Conservation (phyloP, 2,329 filamentous ascomycete species). For the Aspergillus fructus region DNA sequence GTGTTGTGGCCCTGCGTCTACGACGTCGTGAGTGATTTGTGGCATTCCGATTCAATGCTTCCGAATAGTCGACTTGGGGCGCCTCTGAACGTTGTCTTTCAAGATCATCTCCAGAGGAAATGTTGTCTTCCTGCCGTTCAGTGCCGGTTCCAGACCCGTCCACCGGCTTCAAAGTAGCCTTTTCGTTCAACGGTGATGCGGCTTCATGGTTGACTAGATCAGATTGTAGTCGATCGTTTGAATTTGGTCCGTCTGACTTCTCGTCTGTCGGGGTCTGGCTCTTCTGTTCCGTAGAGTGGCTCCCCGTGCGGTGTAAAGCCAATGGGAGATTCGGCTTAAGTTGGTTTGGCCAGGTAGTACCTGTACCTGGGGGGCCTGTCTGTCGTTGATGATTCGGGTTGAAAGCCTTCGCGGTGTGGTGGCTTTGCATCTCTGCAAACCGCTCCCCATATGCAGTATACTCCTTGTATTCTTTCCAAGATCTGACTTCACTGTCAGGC, state of each 20-base stretch:
- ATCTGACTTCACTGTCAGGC: slow-evolving; percentile 91
- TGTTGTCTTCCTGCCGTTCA: slow-evolving; percentile 24
- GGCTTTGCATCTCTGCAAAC: slow-evolving; percentile 68
- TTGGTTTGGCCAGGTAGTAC: slow-evolving; percentile 23
- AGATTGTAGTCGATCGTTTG: slow-evolving; percentile 34
- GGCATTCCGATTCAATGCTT: slow-evolving; percentile 40
- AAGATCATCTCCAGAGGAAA: slow-evolving; percentile 27
- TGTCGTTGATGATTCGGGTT: slow-evolving; percentile 44
- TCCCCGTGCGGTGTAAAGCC: slow-evolving; percentile 31
- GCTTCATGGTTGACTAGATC: slow-evolving; percentile 32
- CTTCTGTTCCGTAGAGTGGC: slow-evolving; percentile 29
- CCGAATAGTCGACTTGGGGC: slow-evolving; percentile 39
- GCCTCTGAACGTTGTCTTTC: slow-evolving; percentile 33
- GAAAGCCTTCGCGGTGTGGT: slow-evolving; percentile 50
- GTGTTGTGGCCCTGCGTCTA: slow-evolving; percentile 46
- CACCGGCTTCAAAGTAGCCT: slow-evolving; percentile 34
- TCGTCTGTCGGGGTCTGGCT: slow-evolving; percentile 31
- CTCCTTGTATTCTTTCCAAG: slow-evolving; percentile 90
- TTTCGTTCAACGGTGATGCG: slow-evolving; percentile 43
- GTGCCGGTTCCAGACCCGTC: slow-evolving; percentile 28
- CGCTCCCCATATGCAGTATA: slow-evolving; percentile 73
- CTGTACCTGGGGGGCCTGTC: slow-evolving; percentile 40
- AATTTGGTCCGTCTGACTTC: slow-evolving; percentile 35
- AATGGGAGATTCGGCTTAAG: slow-evolving; percentile 26
- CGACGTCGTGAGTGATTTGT: slow-evolving; percentile 36